These are phyloP conservation scores for Pichia sp. DNA, from an alignment of 1,139 yeast genomes.

Conservation along the genomic window DNA sequence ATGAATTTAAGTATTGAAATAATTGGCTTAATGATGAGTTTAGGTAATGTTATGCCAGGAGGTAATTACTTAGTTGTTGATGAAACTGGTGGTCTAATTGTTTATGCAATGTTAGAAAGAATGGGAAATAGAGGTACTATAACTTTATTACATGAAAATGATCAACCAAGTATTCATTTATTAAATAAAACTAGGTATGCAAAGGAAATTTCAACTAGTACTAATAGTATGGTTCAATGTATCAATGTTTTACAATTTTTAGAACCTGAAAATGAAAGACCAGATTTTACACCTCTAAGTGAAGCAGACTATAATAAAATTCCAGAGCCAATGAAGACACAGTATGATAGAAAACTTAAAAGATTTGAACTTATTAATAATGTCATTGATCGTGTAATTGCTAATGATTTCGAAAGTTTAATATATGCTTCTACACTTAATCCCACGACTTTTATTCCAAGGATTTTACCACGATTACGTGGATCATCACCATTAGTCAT, in stretches of 20 bases:
- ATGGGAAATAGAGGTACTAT: constrained; percentile 81
- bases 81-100: constrained; percentile 83
- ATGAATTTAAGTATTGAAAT: constrained; percentile 81
- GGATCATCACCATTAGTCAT: constrained; percentile 87
- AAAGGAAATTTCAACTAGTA: constrained; percentile 42
- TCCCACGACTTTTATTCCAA: constrained; percentile 58
- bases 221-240: constrained; percentile 54
- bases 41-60: constrained; percentile 81
- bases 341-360: constrained; percentile 59
- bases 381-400: constrained; percentile 44
- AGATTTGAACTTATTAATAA: constrained; percentile 51
- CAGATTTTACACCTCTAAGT: constrained; percentile 44
- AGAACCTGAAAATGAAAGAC: constrained; percentile 61
- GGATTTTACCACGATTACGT: constrained; percentile 58
- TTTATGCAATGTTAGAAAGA: constrained; percentile 81
- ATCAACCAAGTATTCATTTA: constrained; percentile 77
- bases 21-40: constrained; percentile 65
- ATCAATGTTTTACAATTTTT: constrained; percentile 75
- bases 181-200: constrained; percentile 61
- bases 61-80: constrained; percentile 85
- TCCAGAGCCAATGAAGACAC: constrained; percentile 56
- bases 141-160: constrained; percentile 81
- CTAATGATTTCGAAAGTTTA: constrained; percentile 68
- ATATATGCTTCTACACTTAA: constrained; percentile 69
- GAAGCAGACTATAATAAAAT: constrained; percentile 49